phyloP scores from a whole-genome alignment of 2,329 filamentous ascomycete genomes.

The Sclerotinia subarctica region DNA sequence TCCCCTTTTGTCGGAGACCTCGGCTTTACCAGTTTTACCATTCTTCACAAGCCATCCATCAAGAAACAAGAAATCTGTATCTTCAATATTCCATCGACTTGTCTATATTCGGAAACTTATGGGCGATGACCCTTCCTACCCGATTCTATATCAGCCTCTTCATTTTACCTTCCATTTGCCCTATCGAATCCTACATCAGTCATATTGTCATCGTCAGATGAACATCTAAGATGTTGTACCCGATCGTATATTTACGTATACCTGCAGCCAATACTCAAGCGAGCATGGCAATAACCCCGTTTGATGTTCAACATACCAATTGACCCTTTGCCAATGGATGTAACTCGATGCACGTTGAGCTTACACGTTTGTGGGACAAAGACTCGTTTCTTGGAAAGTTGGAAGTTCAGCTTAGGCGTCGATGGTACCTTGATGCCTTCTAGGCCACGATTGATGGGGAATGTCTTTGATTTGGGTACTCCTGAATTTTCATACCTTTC shows the following conservation, averaged over 20 bases:
- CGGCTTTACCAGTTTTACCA: not conserved
- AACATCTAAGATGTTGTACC: conserved; percentile 13
- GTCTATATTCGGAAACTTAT: not conserved
- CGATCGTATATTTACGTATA: conserved; percentile 6
- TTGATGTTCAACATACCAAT: conserved; percentile 3
- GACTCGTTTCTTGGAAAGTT: conserved; percentile 7
- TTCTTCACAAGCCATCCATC: not conserved
- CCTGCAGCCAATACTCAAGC: conserved; percentile 8
- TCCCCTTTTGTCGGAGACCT: not conserved
- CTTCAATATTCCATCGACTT: not conserved
- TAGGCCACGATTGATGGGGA: not conserved
- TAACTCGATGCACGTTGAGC: conserved; percentile 2
- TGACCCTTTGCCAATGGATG: not conserved
- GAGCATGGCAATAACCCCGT: conserved; percentile 6
- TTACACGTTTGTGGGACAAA: not conserved
- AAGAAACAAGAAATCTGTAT: not conserved
- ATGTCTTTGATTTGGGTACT: not conserved
- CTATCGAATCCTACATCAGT: conserved; percentile 12
- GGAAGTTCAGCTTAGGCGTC: conserved; percentile 11
- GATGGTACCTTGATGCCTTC: not conserved
- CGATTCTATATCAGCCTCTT: not conserved
- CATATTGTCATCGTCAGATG: conserved; percentile 12
- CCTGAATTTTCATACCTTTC: not conserved
- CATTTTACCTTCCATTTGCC: not conserved
- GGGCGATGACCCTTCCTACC: not conserved